Evolutionary conservation across 2,329 filamentous ascomycete genomes (phyloP), one percentile per base, ranked within the genome.

Genomic region (Fusarium austroafricanum): DNA sequence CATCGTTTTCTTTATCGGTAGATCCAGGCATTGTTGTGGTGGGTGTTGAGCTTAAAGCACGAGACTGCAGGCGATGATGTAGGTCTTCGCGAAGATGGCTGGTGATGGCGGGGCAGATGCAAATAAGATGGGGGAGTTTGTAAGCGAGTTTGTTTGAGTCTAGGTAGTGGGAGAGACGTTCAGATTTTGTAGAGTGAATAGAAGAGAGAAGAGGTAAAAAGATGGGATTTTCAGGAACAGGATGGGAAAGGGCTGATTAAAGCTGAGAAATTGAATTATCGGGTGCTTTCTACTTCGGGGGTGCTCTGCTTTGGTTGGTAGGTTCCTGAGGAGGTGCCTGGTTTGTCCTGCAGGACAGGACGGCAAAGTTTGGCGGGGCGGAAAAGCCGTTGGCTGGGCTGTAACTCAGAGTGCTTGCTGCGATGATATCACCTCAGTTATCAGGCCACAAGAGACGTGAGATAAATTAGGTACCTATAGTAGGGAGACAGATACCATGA

Each of bases 21-120:
- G 82, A 75, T 47, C 75, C 76, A 38, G 83, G 75, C 83, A 85
- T 85, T 65, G 39, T 33, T 33, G 14, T 31, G 51, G 51, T 31
- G 57, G 39, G 35, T 46, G 38, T 46, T 58, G 65, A 38, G 55
- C 33, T 46, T 44, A 31, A 45, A 55, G 45, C 29, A 58, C 39
- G 47, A 44, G 33, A 56, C 26, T 21, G 49, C 7, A 35, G 29
- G 49, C 55, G 58, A 67, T 66, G 60, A 64, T 70, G 59, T 64
- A 58, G 53, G 37, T 56, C 14, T 57, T 35, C 43, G 50, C 37
- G 39, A 45, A 40, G 51, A 44, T 45, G 18, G 59, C 23, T 17
- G 35, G 54, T 50, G 52, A 70, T 65, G 60, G 65, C 52, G 62
- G 61, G 54, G 65, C 55, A 66, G 46, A 61, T 58, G 59, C 29